Evolutionary conservation across 1,284 basidiomycete species (phyloP).

Genomic region (Macrocystidia cucumis): DNA sequence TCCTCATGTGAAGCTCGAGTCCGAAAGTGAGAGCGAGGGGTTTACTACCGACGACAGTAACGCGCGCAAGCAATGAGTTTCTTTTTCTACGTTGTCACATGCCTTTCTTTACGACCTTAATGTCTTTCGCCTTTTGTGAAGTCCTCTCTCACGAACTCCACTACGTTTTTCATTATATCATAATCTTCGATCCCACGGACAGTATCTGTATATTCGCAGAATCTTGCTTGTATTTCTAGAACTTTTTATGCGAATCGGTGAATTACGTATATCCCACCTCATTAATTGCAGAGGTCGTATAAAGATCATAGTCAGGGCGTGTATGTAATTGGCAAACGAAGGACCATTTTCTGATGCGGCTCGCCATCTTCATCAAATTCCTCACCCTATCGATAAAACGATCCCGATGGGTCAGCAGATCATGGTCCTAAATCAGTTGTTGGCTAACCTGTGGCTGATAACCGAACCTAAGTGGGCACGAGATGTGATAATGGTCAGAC

Average conservation of each 20-base stretch:
- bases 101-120: conserved; percentile 10
- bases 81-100: conserved; percentile 6
- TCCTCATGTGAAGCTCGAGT: conserved; percentile 52
- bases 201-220: conserved; percentile 10
- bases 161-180: not conserved
- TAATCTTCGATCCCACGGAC: conserved; percentile 9
- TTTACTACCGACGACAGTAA: conserved; percentile 38
- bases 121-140: conserved; percentile 1
- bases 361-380: conserved; percentile 77
- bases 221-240: conserved; percentile 29
- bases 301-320: conserved; percentile 13
- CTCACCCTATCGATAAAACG: conserved; percentile 51
- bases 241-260: conserved; percentile 12
- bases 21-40: conserved; percentile 59
- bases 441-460: conserved; percentile 55
- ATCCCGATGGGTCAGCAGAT: too few species aligned
- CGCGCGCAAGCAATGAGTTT: conserved; percentile 19
- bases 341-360: conserved; percentile 73
- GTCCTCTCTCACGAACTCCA: not conserved
- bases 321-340: conserved; percentile 36
- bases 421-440: conserved; percentile 2
- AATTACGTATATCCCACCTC: conserved; percentile 11
- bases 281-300: too few species aligned
- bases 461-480: conserved; percentile 46
- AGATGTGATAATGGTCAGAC: conserved; percentile 6